Conservation (phyloP, 139 green algal genomes). For the Coccomyxa sp. region DNA sequence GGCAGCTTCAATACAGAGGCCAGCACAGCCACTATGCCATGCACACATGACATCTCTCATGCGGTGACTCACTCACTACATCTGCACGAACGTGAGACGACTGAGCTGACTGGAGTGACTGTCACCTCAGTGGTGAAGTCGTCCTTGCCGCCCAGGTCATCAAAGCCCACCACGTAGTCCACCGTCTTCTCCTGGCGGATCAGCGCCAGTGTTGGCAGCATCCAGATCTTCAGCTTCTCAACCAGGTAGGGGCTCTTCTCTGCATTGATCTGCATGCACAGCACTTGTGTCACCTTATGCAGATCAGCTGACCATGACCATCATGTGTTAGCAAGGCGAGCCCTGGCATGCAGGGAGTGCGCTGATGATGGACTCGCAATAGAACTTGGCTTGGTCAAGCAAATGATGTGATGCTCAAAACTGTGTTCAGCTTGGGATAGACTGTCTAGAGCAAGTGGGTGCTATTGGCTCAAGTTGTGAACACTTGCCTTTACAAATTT, state of each 20-base stretch:
- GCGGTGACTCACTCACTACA: background rate
- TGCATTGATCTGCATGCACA: constrained; percentile 78
- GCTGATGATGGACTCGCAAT: constrained; percentile 31
- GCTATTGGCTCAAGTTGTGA: background rate
- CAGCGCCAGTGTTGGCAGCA: constrained; percentile 83
- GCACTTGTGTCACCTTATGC: background rate
- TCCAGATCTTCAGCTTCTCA: constrained; percentile 83
- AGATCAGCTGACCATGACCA: background rate
- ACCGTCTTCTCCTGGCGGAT: constrained; percentile 76
- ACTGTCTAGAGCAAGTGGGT: background rate
- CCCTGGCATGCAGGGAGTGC: too few relatives aligned
- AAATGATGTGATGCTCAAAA: background rate
- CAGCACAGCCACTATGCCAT: background rate
- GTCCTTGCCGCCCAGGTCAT: constrained; percentile 77
- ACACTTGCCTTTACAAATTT: constrained; percentile 85
- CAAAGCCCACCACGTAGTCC: constrained; percentile 86
- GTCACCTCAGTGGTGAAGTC: constrained; percentile 26
- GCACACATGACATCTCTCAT: background rate
- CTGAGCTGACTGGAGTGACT: too few relatives aligned
- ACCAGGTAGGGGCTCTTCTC: constrained; percentile 96
- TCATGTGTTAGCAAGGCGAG: background rate
- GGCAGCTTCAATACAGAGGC: background rate
- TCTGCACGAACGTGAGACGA: background rate
- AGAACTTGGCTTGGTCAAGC: background rate
- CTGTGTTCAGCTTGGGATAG: background rate